phyloP scores from a whole-genome alignment of 1,139 yeast species.

The Candida frijolesensis region DNA sequence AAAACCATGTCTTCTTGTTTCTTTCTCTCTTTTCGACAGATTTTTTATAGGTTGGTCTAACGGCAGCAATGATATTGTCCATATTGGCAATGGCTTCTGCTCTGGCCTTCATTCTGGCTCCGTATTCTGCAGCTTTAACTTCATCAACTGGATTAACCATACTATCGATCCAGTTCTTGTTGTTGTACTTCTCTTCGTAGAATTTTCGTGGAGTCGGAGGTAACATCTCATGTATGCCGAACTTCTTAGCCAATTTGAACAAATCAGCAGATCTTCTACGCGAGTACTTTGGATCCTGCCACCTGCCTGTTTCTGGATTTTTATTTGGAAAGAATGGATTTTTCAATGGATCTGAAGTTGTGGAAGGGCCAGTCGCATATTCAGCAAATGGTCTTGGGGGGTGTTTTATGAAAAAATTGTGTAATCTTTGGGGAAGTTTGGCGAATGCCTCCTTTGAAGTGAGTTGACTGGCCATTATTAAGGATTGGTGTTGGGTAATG shows the following conservation, averaged over 20 bases:
- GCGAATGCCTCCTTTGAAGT: constrained; percentile 47
- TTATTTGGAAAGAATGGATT: constrained; percentile 90
- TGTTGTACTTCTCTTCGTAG: constrained; percentile 74
- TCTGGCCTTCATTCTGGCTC: constrained; percentile 61
- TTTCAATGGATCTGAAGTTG: constrained; percentile 65
- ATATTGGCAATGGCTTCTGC: constrained; percentile 69
- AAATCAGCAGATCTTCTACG: constrained; percentile 83
- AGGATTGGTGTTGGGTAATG: not conserved
- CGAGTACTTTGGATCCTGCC: constrained; percentile 80
- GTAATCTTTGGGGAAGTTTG: constrained; percentile 70
- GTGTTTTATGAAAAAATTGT: constrained; percentile 74
- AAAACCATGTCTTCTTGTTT: constrained; percentile 33
- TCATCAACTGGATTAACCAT: constrained; percentile 77
- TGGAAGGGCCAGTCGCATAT: constrained; percentile 67
- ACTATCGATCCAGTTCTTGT: constrained; percentile 76
- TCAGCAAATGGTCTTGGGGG: constrained; percentile 83
- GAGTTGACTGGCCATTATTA: constrained; percentile 13
- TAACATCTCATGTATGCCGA: constrained; percentile 76
- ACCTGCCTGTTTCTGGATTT: constrained; percentile 76
- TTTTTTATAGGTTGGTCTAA: constrained; percentile 63
- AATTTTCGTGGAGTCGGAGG: constrained; percentile 78
- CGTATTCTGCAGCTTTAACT: constrained; percentile 74
- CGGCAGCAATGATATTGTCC: constrained; percentile 69
- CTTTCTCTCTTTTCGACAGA: constrained; percentile 55
- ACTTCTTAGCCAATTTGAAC: constrained; percentile 79